These are phyloP conservation scores for Talaromyces liani DNA, from an alignment of 495 filamentous ascomycete species.

Conservation along the genomic window DNA sequence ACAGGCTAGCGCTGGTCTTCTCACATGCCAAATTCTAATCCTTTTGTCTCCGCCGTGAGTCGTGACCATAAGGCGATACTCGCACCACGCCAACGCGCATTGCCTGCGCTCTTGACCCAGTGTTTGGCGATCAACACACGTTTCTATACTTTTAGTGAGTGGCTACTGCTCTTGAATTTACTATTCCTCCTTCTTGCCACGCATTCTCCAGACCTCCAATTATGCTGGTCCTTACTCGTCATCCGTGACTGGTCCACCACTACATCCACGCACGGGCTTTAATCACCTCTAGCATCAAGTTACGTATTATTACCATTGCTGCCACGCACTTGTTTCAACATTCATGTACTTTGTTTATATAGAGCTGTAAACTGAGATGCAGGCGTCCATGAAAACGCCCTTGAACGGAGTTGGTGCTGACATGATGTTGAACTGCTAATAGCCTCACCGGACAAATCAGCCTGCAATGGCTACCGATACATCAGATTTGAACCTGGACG, in stretches of 20 bases:
- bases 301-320: background rate
- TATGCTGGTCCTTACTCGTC: background rate
- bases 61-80: background rate
- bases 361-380: no score
- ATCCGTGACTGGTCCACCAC: background rate
- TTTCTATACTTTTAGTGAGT: background rate
- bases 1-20: background rate
- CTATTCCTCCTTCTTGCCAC: background rate
- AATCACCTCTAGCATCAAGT: background rate
- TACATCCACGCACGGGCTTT: constrained; percentile 4
- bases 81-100: background rate
- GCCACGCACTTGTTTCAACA: constrained; percentile 3
- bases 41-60: background rate
- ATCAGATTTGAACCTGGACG: constrained; percentile 38
- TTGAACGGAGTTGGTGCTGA: background rate
- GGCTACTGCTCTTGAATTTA: background rate
- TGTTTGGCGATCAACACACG: background rate
- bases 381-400: no score
- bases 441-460: background rate
- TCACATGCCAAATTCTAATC: background rate
- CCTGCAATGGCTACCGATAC: constrained; percentile 21
- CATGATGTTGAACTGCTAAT: background rate
- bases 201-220: background rate
- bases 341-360: background rate
- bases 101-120: background rate